Evolutionary conservation across 2,329 filamentous ascomycete genomes (phyloP).

Genomic region (Zasmidium angulare): DNA sequence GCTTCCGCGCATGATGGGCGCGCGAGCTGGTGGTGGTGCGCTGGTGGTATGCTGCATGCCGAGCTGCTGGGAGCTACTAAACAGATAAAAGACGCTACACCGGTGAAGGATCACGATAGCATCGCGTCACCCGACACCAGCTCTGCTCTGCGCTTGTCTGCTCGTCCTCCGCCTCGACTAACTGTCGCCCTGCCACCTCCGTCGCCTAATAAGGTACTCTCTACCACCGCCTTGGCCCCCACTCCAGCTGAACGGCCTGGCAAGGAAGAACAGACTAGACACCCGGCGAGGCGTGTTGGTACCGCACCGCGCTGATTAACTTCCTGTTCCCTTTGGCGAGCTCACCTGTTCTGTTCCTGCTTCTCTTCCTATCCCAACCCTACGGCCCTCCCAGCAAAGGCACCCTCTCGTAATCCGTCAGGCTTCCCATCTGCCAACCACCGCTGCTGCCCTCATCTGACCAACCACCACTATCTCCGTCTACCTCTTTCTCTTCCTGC

Average conservation of each 20-base stretch:
- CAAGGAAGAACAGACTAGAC: neutral
- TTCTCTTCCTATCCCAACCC: neutral
- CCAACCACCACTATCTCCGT: conserved; percentile 2
- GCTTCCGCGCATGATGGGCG: conserved; percentile 3
- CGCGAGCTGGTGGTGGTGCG: neutral
- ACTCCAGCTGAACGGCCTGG: neutral
- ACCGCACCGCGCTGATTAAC: neutral
- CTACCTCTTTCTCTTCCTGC: neutral
- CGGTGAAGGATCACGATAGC: conserved; percentile 4
- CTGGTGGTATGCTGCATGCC: conserved; percentile 2
- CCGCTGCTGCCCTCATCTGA: neutral
- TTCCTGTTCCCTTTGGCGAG: neutral
- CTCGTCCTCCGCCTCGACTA: neutral
- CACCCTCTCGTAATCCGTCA: conserved; percentile 2
- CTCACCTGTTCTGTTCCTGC: conserved; percentile 7
- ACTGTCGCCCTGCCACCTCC: neutral
- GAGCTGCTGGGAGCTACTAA: neutral
- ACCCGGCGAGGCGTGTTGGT: neutral
- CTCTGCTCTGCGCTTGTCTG: neutral
- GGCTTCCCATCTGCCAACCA: neutral
- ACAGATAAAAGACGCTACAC: conserved; percentile 3
- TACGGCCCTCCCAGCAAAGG: neutral
- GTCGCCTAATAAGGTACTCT: neutral
- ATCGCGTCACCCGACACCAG: conserved; percentile 3
- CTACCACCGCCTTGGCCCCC: neutral